Conservation (phyloP, 106 monocot genomes). For the Ottelia alismoides region DNA sequence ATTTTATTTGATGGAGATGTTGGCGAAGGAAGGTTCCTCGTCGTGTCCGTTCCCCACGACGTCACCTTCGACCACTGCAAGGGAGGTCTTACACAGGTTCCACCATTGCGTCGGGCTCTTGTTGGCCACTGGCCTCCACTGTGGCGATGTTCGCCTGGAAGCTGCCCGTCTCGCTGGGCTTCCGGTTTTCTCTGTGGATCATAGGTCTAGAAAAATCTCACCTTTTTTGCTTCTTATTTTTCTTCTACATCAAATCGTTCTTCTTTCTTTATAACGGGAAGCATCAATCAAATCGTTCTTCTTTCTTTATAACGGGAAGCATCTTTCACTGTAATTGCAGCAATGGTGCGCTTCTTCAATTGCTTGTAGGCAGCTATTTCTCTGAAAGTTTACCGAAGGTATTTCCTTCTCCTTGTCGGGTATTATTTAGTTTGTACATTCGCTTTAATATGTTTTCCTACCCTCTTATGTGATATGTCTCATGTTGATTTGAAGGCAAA, state of each 20-base stretch:
- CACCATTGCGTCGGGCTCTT: conserved; percentile 50
- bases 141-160: conserved; percentile 15
- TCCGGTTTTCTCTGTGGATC: conserved; percentile 82
- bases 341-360: conserved; percentile 90
- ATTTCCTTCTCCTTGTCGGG: conserved; percentile 2
- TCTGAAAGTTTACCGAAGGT: conserved; percentile 86
- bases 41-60: conserved; percentile 79
- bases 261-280: too few relatives aligned
- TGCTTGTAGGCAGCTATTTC: conserved; percentile 86
- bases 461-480: not conserved
- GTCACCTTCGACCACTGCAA: conserved; percentile 93
- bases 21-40: conserved; percentile 76
- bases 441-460: too few relatives aligned
- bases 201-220: conserved; percentile 38
- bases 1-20: conserved; percentile 58
- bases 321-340: too few relatives aligned
- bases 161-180: conserved; percentile 38
- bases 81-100: conserved; percentile 60
- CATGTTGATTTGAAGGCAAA: conserved; percentile 45
- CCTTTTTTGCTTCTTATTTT: not conserved
- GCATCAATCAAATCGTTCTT: too few relatives aligned
- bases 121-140: conserved; percentile 32
- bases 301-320: too few relatives aligned
- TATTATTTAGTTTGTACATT: not conserved
- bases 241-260: too few relatives aligned